These are phyloP conservation scores for Debaryomycetaceae sp. DNA, from an alignment of 1,139 yeast genomes.

Conservation along the genomic window DNA sequence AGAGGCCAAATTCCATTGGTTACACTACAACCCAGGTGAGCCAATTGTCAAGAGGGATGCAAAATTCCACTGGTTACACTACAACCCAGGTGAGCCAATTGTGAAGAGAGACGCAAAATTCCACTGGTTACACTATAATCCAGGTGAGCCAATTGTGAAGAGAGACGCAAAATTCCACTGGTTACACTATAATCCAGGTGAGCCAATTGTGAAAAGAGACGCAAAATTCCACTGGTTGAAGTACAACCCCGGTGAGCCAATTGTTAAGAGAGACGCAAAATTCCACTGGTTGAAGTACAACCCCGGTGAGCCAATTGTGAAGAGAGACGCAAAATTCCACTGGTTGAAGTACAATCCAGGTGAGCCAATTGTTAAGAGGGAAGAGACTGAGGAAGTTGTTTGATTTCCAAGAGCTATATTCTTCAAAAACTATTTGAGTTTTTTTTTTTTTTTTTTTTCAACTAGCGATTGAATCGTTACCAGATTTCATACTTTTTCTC, in stretches of 20 bases:
- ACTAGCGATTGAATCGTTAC: too few species aligned
- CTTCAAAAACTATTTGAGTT: too few species aligned
- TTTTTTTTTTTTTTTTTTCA: too few species aligned
- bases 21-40: conserved; percentile 11
- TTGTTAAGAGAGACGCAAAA: conserved; percentile 11
- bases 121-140: conserved; percentile 11
- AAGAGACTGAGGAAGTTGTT: too few species aligned
- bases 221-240: conserved; percentile 11
- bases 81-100: conserved; percentile 10
- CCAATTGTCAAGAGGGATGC: conserved; percentile 14
- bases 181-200: conserved; percentile 6
- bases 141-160: conserved; percentile 11
- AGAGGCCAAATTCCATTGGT: conserved; percentile 15
- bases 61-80: conserved; percentile 11
- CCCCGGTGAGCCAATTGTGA: conserved; percentile 11
- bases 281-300: conserved; percentile 12
- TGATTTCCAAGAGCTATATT: too few species aligned
- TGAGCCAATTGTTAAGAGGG: conserved; percentile 4
- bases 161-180: conserved; percentile 8
- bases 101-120: conserved; percentile 11
- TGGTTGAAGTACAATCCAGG: conserved; percentile 7
- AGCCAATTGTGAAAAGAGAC: conserved; percentile 4
- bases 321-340: conserved; percentile 8
- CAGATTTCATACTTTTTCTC: too few species aligned
- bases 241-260: conserved; percentile 14